Base-by-base conservation (phyloP, 352 stramenopile species). In the Phytophthora sp. region DNA sequence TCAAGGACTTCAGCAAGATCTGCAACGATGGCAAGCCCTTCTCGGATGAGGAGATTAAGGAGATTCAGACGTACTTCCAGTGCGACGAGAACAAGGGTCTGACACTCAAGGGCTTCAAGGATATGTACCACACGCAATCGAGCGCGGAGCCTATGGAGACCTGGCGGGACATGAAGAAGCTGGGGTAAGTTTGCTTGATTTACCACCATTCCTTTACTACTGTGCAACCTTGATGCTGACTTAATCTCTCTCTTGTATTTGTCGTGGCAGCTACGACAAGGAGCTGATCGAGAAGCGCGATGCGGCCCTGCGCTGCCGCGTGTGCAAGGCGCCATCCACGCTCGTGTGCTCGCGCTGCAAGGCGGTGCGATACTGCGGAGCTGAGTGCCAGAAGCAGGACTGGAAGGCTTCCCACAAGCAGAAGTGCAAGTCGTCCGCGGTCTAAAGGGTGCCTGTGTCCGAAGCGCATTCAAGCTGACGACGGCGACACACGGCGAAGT, bases 1-100 rank as follows among this genome's bases (percentile, higher is more conserved):
- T 95, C 57, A 89, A 88, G 73, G 84, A 90, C 18, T 95, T 95
- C 57, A 93, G 84, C 84, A 92, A 91, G 80, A 91, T 90, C 63
- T 95, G 88, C 69, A 95, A 95, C 68, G 79, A 94, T 62, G 86
- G 86, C 73, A 93, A 86, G 63, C 79, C 82, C n/a, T 96, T 96
- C 74, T 93, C 86, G 57, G 82, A 93, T 59, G 80, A 84, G 31
- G 88, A 96, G 75, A 93, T 96, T 76, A 92, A 94, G 76, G 88
- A 96, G 76, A 96, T 96, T 73, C 86, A 96, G 82, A 94, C 85
- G 38, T 96, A 96, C 76, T 96, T 96, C 73, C 84, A 96, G 74
- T 96, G 88, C 71, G 86, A 96, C 63, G 88, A 96, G 74, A 95
- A 95, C 77, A 93, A 94, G 80, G 86, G 86, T 15, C 75, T 95